Evolutionary conservation across 768 basidiomycete genomes (phyloP).

Genomic region (Gyrodon lividus): DNA sequence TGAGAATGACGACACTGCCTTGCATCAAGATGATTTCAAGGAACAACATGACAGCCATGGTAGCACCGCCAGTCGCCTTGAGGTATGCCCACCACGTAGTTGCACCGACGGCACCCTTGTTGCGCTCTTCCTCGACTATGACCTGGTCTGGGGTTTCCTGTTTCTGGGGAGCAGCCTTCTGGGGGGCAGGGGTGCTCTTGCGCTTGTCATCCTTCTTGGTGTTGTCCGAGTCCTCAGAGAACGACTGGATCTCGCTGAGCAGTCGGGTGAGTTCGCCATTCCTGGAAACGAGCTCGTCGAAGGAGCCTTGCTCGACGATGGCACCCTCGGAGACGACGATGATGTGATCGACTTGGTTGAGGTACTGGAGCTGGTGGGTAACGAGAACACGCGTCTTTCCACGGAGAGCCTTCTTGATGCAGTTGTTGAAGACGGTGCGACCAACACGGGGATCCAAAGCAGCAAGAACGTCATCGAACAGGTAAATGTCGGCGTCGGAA

Average conservation of each 20-base stretch:
- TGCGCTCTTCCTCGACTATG: conserved; percentile 28
- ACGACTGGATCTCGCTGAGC: conserved; percentile 19
- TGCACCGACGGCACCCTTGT: conserved; percentile 21
- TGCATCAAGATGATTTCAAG: conserved; percentile 23
- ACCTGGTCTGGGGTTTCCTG: conserved; percentile 11
- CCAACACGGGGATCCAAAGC: conserved; percentile 48
- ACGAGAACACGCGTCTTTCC: conserved; percentile 30
- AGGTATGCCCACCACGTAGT: conserved; percentile 33
- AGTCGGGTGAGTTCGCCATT: conserved; percentile 28
- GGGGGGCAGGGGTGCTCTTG: conserved; percentile 14
- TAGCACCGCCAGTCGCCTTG: conserved; percentile 27
- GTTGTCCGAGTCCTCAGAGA: conserved; percentile 8
- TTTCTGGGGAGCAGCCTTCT: conserved; percentile 11
- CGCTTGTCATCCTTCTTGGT: conserved; percentile 18
- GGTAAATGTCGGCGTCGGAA: conserved; percentile 39
- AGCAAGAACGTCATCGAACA: conserved; percentile 47
- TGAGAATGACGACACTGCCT: conserved; percentile 23
- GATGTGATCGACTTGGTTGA: conserved; percentile 41
- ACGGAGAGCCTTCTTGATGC: conserved; percentile 20
- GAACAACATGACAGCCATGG: conserved; percentile 19
- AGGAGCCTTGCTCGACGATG: conserved; percentile 46
- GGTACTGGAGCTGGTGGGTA: conserved; percentile 32
- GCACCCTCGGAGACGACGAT: conserved; percentile 46
- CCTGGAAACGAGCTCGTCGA: conserved; percentile 35
- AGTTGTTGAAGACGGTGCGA: conserved; percentile 30